Percentiles rank a stretch among this genome's conserved stretches.
Conservation (phyloP, 2,329 filamentous ascomycete species). For the Fusarium chuoi region DNA sequence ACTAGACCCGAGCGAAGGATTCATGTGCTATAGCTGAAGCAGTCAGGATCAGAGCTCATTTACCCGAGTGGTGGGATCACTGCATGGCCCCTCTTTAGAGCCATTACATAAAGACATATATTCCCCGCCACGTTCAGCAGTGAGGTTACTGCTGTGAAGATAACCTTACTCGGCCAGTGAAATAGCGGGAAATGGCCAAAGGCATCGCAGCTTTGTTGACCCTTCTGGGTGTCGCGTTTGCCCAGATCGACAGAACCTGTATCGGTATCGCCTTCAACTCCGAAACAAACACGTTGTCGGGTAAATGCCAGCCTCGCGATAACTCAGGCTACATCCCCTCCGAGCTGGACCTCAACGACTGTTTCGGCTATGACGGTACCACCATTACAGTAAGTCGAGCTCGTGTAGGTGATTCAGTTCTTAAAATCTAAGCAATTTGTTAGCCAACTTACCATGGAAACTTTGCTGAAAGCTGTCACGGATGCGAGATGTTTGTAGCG, state of each 20-base stretch:
- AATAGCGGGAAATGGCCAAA: background rate
- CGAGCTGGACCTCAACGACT: background rate
- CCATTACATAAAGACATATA: background rate
- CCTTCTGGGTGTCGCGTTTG: background rate
- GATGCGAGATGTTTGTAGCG: background rate
- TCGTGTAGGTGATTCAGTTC: accelerated
- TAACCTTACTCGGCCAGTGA: too few species aligned
- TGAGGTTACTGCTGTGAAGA: accelerated
- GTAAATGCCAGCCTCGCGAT: background rate
- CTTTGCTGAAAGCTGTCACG: background rate
- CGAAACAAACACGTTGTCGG: background rate
- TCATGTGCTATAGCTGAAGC: background rate
- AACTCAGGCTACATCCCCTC: slow-evolving; percentile 5
- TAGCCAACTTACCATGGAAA: background rate
- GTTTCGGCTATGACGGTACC: slow-evolving; percentile 5
- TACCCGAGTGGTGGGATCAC: background rate
- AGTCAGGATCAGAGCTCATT: background rate
- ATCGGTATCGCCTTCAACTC: slow-evolving; percentile 1
- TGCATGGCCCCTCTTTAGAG: background rate
- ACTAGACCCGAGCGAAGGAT: background rate
- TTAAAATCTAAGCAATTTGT: accelerated
- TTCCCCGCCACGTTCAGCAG: too few species aligned
- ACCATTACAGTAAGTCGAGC: background rate
- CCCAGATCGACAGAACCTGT: background rate
- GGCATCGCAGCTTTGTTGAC: background rate